Evolutionary conservation across 306 rosid genomes (phyloP), one percentile per base, ranked within the genome.

Genomic region (Pyrus bretschneideri): DNA sequence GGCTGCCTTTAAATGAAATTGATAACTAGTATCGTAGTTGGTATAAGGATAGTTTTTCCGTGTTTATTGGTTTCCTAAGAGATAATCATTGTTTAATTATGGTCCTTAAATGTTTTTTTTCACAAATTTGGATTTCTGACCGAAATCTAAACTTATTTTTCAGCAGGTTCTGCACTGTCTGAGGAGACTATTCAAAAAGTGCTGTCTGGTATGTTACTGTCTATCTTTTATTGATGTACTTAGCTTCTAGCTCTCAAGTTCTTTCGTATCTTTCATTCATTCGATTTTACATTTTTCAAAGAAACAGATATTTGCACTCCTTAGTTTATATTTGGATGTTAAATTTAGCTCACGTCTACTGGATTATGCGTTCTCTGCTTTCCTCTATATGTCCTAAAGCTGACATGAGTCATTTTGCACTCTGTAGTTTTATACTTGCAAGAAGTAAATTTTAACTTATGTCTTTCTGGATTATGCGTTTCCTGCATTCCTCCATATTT

Each of bases 101-200:
- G 22, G 38, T 38, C 54, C 40, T 58, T 73, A 15, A 25, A 69
- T 51, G 51, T 0, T 49, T 61, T 49, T 49, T 45, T 60, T 51
- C 0, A 13, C 59, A 4, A 25, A 19, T 40, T 73, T 73, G 33
- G 70, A 14, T 44, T 18, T 13, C 55, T 62, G 73, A 54, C 33
- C n/a, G 17, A 64, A 52, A 57, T 70, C 23, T 80, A 70, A 71
- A 76, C 69, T 64, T 80, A 67, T 76, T 68, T 79, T 78, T 83
- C 63, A 63, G 85, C 84, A 85, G 97, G 76, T 86, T 80, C 90
- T 72, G 77, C 84, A 52, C 73, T 91, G 13, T 86, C 98, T 0
- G 96, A 89, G 88, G 95, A 85, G 74, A 86, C 79, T 49, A 57
- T 88, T 67, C 82, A 89, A 70, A 93, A 89, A 63, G 17, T 85